Evolutionary conservation across 805 yeast species (phyloP), one percentile per base, ranked within the genome.

Genomic region (Yarrowia phangngaensis): DNA sequence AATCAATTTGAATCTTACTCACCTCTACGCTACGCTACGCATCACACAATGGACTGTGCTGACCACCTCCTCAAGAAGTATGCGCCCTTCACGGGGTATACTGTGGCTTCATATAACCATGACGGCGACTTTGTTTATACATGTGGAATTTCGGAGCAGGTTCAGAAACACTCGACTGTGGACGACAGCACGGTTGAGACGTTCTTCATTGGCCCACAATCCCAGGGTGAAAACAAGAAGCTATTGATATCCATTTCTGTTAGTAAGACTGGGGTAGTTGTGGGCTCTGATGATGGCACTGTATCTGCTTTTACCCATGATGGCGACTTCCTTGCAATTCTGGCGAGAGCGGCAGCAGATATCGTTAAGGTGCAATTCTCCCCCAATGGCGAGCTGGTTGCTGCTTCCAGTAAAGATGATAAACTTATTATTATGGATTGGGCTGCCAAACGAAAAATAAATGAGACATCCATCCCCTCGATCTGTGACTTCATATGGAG

Each of bases 21-120:
- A 17, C 27, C 11, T 6, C 6, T 24, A 23, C 29, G 17, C 20
- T 13, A 20, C 24, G 14, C 20, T n/a, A n/a, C n/a, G n/a, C n/a
- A n/a, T n/a, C n/a, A n/a, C n/a, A n/a, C 30, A 16, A 35, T 35
- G 43, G 43, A 35, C 31, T n/a, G 30, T n/a, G 30, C 43, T 3
- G 45, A 38, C 32, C 32, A 20, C 4, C 23, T 26, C 12, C 23
- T 17, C 7, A 38, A 38, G 22, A 38, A 38, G 45, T 38, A 38
- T 20, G 48, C 48, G 20, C 48, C 26, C 15, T 41, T 41, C 20
- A 31, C 13, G 28, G 48, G 48, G 11, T 20, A n/a, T 16, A 22
- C 48, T 6, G 35, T 41, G 22, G 48, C 35, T 12, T n/a, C 34
- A 7, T 30, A 41, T 29, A 41, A 28, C 11, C 35, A 20, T 8